Percentiles rank a stretch among this genome's conserved stretches.
phyloP scores from a whole-genome alignment of 2,329 filamentous ascomycete species.

The Colletotrichum chlorophyti region DNA sequence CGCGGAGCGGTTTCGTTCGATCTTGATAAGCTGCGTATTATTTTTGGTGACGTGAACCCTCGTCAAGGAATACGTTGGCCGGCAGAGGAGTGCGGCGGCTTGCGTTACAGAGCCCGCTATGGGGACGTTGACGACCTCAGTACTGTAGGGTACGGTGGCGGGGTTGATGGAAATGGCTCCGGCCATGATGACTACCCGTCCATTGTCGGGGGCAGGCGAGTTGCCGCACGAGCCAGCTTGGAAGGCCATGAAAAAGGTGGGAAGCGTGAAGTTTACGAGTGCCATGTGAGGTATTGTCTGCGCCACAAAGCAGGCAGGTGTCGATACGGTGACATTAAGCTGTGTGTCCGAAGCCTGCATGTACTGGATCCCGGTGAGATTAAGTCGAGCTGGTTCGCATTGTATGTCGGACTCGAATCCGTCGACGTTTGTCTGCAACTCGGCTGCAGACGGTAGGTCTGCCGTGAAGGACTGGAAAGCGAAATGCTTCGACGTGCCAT shows the following conservation, averaged over 20 bases:
- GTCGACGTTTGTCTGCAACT: slow-evolving; percentile 40
- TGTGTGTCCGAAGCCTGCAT: slow-evolving; percentile 26
- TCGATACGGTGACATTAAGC: slow-evolving; percentile 39
- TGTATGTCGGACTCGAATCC: slow-evolving; percentile 41
- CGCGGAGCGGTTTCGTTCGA: slow-evolving; percentile 12
- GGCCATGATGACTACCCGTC: slow-evolving; percentile 34
- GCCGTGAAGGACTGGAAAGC: slow-evolving; percentile 43
- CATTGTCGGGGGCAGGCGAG: slow-evolving; percentile 28
- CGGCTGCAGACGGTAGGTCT: slow-evolving; percentile 31
- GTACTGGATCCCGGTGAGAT: slow-evolving; percentile 34
- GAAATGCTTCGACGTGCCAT: slow-evolving; percentile 40
- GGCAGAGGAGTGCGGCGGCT: slow-evolving; percentile 37
- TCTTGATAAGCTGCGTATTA: slow-evolving; percentile 29
- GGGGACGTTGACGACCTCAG: slow-evolving; percentile 14
- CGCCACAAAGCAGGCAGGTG: slow-evolving; percentile 25
- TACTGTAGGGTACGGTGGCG: slow-evolving; percentile 3
- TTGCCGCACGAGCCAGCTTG: slow-evolving; percentile 31
- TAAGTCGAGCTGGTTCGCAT: slow-evolving; percentile 38
- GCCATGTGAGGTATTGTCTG: slow-evolving; percentile 31
- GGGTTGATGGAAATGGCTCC: slow-evolving; percentile 30
- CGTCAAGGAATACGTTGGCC: slow-evolving; percentile 33
- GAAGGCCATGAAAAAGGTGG: slow-evolving; percentile 32
- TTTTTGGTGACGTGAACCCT: slow-evolving; percentile 34
- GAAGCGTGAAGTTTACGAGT: slow-evolving; percentile 21
- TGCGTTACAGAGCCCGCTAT: slow-evolving; percentile 31